These are phyloP conservation scores for Coniochaeta hoffmannii DNA, from an alignment of 2,329 filamentous ascomycete genomes.

Conservation along the genomic window DNA sequence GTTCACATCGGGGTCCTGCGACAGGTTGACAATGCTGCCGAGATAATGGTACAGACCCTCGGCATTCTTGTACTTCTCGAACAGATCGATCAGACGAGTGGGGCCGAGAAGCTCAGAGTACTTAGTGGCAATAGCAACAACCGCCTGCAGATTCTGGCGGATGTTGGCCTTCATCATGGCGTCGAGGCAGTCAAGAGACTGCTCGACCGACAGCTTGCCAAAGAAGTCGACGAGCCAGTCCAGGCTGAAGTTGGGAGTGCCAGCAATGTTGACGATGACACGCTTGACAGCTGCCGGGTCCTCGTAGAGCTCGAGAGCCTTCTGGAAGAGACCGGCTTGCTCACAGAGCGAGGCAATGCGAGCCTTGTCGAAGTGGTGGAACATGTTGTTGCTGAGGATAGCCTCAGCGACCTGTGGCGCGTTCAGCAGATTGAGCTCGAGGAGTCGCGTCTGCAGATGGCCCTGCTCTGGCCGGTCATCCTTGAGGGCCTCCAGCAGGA, in stretches of 20 bases:
- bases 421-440: conserved; percentile 97
- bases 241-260: conserved; percentile 75
- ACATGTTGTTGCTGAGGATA: conserved; percentile 97
- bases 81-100: conserved; percentile 80
- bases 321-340: conserved; percentile 78
- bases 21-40: conserved; percentile 94
- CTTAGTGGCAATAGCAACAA: conserved; percentile 94
- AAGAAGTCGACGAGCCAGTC: conserved; percentile 94
- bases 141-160: conserved; percentile 89
- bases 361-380: conserved; percentile 89
- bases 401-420: conserved; percentile 97
- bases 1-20: conserved; percentile 88
- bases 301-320: conserved; percentile 90
- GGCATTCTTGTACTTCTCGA: conserved; percentile 95
- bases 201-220: conserved; percentile 88
- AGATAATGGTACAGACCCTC: conserved; percentile 98
- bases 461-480: conserved; percentile 93
- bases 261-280: conserved; percentile 73
- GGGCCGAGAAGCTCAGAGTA: conserved; percentile 92
- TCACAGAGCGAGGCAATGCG: conserved; percentile 89
- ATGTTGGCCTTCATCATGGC: conserved; percentile 97
- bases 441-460: conserved; percentile 82
- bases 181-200: conserved; percentile 87
- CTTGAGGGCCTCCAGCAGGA: conserved; percentile 90
- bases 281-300: conserved; percentile 87